Conservation (phyloP, 441 rosid species). For the Pelargonium fulgidum region DNA sequence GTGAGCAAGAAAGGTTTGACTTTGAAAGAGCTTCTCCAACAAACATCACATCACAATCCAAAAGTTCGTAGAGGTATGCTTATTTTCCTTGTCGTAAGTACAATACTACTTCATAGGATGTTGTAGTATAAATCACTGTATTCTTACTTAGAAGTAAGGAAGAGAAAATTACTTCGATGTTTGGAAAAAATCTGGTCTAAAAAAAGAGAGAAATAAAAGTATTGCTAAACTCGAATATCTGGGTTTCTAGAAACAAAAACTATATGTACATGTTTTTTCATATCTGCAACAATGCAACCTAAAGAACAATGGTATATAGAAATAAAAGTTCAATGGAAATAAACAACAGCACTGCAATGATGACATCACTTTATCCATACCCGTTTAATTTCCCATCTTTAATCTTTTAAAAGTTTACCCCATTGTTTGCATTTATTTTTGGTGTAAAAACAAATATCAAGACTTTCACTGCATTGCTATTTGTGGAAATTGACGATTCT, state of each 20-base stretch:
- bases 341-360: background rate
- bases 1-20: constrained; percentile 87
- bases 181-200: background rate
- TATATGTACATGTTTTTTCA: background rate
- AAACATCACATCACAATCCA: constrained; percentile 69
- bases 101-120: constrained; percentile 8
- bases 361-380: background rate
- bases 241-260: constrained; percentile 1
- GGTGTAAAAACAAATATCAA: background rate
- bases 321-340: background rate
- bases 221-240: background rate
- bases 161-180: background rate
- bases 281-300: background rate
- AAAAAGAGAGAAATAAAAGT: background rate
- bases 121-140: background rate
- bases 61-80: constrained; percentile 68
- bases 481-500: background rate
- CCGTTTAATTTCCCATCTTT: background rate
- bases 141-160: background rate
- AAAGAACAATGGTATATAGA: background rate
- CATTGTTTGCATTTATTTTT: background rate
- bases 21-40: constrained; percentile 71
- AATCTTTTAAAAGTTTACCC: background rate
- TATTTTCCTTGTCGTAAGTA: background rate
- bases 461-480: background rate